These are phyloP conservation scores for Penicillium sp. DNA, from an alignment of 2,329 filamentous ascomycete genomes.

Conservation along the genomic window DNA sequence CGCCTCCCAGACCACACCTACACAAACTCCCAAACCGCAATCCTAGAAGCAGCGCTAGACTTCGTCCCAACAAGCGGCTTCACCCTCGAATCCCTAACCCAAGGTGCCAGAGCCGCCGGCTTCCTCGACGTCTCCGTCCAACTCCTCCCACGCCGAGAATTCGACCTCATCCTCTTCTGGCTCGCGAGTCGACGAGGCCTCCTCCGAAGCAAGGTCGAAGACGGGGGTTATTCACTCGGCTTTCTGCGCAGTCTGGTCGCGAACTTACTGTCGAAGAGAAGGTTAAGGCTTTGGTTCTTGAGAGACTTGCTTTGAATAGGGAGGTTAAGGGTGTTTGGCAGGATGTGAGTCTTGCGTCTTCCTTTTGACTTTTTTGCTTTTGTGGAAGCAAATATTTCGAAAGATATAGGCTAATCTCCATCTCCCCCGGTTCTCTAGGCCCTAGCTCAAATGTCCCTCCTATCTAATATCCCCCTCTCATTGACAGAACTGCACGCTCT, in stretches of 20 bases:
- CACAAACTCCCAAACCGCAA: constrained; percentile 62
- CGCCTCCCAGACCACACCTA: constrained; percentile 56
- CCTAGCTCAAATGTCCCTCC: constrained; percentile 83
- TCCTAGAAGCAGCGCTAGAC: constrained; percentile 73
- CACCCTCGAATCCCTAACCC: constrained; percentile 65
- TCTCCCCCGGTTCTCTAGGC: constrained; percentile 53
- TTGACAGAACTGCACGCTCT: constrained; percentile 74
- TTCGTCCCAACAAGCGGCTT: constrained; percentile 84
- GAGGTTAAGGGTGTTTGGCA: constrained; percentile 75
- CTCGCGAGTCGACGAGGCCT: constrained; percentile 41
- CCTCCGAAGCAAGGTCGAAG: constrained; percentile 36
- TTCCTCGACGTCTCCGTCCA: constrained; percentile 84
- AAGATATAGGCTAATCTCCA: constrained; percentile 8
- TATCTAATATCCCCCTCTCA: constrained; percentile 69
- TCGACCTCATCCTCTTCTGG: constrained; percentile 65
- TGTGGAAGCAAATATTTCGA: neutral
- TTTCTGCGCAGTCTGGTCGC: constrained; percentile 12
- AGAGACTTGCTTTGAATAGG: constrained; percentile 69
- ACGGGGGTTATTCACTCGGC: constrained; percentile 26
- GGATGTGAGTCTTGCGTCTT: constrained; percentile 75
- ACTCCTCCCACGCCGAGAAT: constrained; percentile 72
- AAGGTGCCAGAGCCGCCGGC: constrained; percentile 77
- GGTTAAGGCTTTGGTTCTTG: constrained; percentile 69
- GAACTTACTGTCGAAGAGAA: constrained; percentile 56
- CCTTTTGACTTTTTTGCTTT: neutral